Conservation (phyloP, 2,329 filamentous ascomycete species). For the Dendrostoma leiphaemia region DNA sequence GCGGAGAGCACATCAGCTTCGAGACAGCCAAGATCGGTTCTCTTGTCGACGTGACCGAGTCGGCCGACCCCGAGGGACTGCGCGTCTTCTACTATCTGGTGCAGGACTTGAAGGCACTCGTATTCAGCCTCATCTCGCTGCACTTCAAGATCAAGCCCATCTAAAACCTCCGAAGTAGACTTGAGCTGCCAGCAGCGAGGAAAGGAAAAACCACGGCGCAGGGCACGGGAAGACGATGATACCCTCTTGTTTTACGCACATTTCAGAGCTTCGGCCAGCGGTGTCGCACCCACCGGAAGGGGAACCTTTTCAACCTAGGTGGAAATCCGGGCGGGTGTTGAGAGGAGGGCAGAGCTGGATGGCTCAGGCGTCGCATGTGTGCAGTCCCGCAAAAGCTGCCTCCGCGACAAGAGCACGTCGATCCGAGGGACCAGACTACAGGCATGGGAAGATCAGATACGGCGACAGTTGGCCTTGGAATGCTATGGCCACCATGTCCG, state of each 20-base stretch:
- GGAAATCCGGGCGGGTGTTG: too few relatives aligned
- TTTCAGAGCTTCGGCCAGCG: neutral
- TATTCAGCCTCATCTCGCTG: constrained; percentile 92
- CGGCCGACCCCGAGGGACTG: constrained; percentile 90
- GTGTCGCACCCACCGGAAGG: too few relatives aligned
- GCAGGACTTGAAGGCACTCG: constrained; percentile 92
- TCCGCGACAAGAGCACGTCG: too few relatives aligned
- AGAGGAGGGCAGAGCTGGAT: too few relatives aligned
- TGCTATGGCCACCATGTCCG: neutral
- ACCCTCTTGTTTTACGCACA: constrained; percentile 5
- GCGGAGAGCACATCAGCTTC: constrained; percentile 95
- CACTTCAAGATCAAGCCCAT: constrained; percentile 96
- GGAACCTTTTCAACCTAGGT: too few relatives aligned
- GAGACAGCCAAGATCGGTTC: constrained; percentile 99
- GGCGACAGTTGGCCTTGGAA: neutral
- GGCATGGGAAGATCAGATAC: neutral
- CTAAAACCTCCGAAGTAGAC: constrained; percentile 32
- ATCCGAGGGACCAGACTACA: too few relatives aligned
- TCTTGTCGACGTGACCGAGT: constrained; percentile 93
- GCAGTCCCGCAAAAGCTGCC: too few relatives aligned
- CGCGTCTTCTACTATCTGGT: constrained; percentile 98
- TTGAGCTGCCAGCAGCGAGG: neutral
- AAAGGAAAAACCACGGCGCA: neutral
- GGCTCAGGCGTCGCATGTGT: too few relatives aligned
- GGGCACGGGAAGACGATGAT: constrained; percentile 5